These are phyloP conservation scores for Incumbomyces delicatus DNA, from an alignment of 2,329 filamentous ascomycete species.

Conservation along the genomic window DNA sequence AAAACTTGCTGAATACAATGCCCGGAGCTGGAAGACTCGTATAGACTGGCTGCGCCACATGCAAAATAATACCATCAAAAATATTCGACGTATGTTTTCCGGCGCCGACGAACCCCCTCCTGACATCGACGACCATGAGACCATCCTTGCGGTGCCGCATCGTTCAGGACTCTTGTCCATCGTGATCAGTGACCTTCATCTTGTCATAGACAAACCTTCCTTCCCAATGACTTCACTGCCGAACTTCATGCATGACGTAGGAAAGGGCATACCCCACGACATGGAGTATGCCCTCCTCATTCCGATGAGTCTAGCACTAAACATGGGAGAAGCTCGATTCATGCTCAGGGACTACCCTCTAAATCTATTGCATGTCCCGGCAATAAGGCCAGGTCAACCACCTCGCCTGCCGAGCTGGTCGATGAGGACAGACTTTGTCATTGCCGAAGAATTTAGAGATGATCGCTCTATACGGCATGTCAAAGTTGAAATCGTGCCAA, in stretches of 20 bases:
- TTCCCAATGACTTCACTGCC: constrained; percentile 76
- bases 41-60: constrained; percentile 67
- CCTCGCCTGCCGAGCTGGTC: constrained; percentile 71
- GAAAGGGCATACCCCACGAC: constrained; percentile 91
- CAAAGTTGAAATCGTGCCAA: constrained; percentile 73
- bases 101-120: constrained; percentile 71
- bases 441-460: constrained; percentile 86
- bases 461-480: constrained; percentile 70
- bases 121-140: constrained; percentile 72
- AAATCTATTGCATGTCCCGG: constrained; percentile 80
- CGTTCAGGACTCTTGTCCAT: constrained; percentile 74
- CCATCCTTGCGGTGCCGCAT: constrained; percentile 73
- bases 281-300: constrained; percentile 85
- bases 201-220: constrained; percentile 82
- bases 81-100: constrained; percentile 71
- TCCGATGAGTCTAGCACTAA: constrained; percentile 79
- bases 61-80: constrained; percentile 64
- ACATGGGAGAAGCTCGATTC: constrained; percentile 82
- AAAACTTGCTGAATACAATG: constrained; percentile 68
- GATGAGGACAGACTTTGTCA: constrained; percentile 81
- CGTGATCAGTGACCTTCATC: constrained; percentile 71
- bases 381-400: constrained; percentile 69
- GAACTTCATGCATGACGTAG: constrained; percentile 74
- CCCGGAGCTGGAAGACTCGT: constrained; percentile 82
- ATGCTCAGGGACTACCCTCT: constrained; percentile 87